Evolutionary conservation across 31 red algal species (phyloP).

Genomic region (Odonthalia washingtoniensis): DNA sequence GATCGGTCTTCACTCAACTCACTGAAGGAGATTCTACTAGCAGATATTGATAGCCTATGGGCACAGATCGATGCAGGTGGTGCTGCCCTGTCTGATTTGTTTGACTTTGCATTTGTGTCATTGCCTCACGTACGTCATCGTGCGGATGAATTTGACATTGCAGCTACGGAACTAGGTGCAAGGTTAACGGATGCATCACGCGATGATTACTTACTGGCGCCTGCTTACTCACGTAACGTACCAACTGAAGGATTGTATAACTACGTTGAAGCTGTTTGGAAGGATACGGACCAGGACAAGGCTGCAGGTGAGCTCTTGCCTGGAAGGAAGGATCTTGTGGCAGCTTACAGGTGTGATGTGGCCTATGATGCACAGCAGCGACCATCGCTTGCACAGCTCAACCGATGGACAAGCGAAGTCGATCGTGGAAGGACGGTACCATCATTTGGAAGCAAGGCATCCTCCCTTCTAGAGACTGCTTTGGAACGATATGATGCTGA

Average conservation of each 20-base stretch:
- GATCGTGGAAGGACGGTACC: constrained; percentile 75
- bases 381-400: constrained; percentile 67
- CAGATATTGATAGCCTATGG: constrained; percentile 81
- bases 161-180: constrained; percentile 49
- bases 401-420: constrained; percentile 85
- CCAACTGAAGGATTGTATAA: constrained; percentile 86
- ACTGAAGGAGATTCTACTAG: constrained; percentile 64
- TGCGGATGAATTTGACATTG: constrained; percentile 73
- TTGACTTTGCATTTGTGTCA: constrained; percentile 87
- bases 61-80: constrained; percentile 55
- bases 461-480: constrained; percentile 56
- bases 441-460: constrained; percentile 82
- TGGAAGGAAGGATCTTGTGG: constrained; percentile 82
- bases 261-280: constrained; percentile 90
- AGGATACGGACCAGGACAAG: constrained; percentile 76
- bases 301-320: constrained; percentile 65
- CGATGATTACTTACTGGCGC: constrained; percentile 44
- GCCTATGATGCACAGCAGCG: constrained; percentile 80
- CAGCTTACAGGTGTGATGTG: constrained; percentile 87
- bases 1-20: constrained; percentile 79
- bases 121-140: constrained; percentile 89
- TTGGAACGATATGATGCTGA: constrained; percentile 86
- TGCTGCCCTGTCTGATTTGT: constrained; percentile 59
- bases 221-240: constrained; percentile 79
- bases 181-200: constrained; percentile 63